phyloP scores from a whole-genome alignment of 495 filamentous ascomycete species.

The Talaromyces stipitatus region DNA sequence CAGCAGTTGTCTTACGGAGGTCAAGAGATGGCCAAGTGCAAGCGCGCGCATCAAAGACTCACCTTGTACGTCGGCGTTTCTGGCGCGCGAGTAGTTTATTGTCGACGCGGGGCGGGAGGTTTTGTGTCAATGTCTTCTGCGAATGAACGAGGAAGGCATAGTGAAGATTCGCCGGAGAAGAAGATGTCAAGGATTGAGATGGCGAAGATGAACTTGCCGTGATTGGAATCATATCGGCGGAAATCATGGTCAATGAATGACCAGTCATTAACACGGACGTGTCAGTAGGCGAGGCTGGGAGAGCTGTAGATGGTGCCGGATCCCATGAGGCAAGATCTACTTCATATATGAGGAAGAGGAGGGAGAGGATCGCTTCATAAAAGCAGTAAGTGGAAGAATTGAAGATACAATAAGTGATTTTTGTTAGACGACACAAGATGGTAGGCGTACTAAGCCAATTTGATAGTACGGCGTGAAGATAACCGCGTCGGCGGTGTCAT shows the following conservation, averaged over 20 bases:
- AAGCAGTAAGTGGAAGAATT: background rate
- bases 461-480: background rate
- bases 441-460: background rate
- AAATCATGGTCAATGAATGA: background rate
- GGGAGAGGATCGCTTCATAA: background rate
- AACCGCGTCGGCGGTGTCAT: background rate
- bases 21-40: background rate
- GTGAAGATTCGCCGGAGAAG: slow-evolving; percentile 30
- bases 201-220: slow-evolving; percentile 19
- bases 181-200: slow-evolving; percentile 26
- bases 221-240: background rate
- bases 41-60: slow-evolving; percentile 7
- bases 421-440: background rate
- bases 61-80: slow-evolving; percentile 63
- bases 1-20: background rate
- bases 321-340: background rate
- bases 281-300: background rate
- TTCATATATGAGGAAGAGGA: background rate
- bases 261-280: background rate
- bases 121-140: slow-evolving; percentile 54
- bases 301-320: background rate
- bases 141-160: slow-evolving; percentile 66
- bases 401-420: too few species aligned
- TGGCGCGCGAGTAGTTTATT: slow-evolving; percentile 61
- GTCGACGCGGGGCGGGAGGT: slow-evolving; percentile 57